phyloP scores from a whole-genome alignment of 129 eudicot genomes.

The Pittosporum tobira region DNA sequence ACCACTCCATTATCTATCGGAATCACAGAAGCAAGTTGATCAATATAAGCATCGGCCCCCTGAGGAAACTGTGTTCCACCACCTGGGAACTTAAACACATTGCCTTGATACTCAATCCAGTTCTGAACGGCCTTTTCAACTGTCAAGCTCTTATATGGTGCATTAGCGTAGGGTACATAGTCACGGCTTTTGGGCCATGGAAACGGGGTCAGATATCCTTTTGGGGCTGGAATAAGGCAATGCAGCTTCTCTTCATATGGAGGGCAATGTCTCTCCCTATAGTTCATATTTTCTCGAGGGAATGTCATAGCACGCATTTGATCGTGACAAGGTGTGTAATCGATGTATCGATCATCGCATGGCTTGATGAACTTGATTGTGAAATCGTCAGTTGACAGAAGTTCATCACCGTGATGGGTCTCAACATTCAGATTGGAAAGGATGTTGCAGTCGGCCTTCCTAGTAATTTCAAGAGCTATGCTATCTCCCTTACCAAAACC shows the following conservation, averaged over 20 bases:
- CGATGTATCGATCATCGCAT: conserved; percentile 18
- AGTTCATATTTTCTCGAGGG: conserved; percentile 25
- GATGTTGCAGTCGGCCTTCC: conserved; percentile 11
- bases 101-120: conserved; percentile 35
- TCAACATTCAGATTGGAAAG: conserved; percentile 17
- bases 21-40: conserved; percentile 39
- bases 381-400: conserved; percentile 4
- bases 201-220: conserved; percentile 48
- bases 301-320: conserved; percentile 28
- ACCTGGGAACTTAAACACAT: conserved; percentile 44
- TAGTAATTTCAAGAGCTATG: conserved; percentile 14
- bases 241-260: conserved; percentile 16
- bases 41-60: conserved; percentile 43
- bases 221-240: conserved; percentile 42
- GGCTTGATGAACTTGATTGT: conserved; percentile 7
- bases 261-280: conserved; percentile 30
- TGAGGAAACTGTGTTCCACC: conserved; percentile 40
- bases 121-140: conserved; percentile 15
- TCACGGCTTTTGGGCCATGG: conserved; percentile 53
- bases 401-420: conserved; percentile 23
- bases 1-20: conserved; percentile 37
- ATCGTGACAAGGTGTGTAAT: conserved; percentile 45
- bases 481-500: conserved; percentile 22
- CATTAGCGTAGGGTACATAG: conserved; percentile 42
- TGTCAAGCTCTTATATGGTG: conserved; percentile 44